Evolutionary conservation across 192 early-diverging fungal genomes (phyloP).

Genomic region (Entomortierella beljakovae): DNA sequence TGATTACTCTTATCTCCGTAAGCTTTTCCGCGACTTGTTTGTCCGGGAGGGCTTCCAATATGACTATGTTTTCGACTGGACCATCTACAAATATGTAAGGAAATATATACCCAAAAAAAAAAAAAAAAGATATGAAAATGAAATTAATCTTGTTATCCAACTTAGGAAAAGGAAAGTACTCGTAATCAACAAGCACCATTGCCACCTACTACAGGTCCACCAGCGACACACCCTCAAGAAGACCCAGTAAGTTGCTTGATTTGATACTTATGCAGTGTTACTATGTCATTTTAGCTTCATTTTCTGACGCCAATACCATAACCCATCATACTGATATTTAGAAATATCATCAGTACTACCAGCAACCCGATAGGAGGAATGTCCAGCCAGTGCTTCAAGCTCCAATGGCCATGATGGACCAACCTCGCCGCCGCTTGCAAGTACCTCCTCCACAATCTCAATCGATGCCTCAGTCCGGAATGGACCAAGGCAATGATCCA

Average conservation of each 20-base stretch:
- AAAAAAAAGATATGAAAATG: neutral
- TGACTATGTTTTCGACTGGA: slow-evolving; percentile 95
- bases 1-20: slow-evolving; percentile 90
- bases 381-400: slow-evolving; percentile 1
- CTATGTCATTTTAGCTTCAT: neutral
- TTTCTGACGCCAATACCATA: neutral
- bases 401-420: neutral
- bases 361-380: slow-evolving; percentile 15
- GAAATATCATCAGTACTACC: slow-evolving; percentile 20
- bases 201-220: slow-evolving; percentile 15
- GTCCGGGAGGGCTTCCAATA: slow-evolving; percentile 85
- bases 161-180: slow-evolving; percentile 47
- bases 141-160: neutral
- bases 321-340: neutral
- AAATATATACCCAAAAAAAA: neutral
- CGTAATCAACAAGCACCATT: slow-evolving; percentile 43
- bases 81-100: slow-evolving; percentile 75
- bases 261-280: neutral
- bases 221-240: slow-evolving; percentile 16
- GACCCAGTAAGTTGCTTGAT: slow-evolving; percentile 5
- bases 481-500: slow-evolving; percentile 34
- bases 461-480: slow-evolving; percentile 22
- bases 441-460: slow-evolving; percentile 15
- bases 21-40: slow-evolving; percentile 88
- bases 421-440: slow-evolving; percentile 32